phyloP scores from a whole-genome alignment of 805 yeast genomes.

The Yamadazyma phyllophila region DNA sequence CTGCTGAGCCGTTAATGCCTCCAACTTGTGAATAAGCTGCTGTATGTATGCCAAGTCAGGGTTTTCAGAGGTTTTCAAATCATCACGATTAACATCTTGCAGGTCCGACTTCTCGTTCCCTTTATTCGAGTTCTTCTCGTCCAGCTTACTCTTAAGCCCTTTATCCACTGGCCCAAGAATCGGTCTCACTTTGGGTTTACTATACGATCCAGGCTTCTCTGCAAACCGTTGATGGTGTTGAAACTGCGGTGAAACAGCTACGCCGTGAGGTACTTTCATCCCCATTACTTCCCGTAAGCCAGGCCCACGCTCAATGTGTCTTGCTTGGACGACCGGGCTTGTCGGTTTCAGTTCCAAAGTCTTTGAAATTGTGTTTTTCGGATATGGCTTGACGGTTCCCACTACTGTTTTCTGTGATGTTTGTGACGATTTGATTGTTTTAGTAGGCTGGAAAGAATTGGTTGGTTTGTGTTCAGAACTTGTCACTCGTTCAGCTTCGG shows the following conservation, averaged over 20 bases:
- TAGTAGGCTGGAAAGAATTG: too few species aligned
- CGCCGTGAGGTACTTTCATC: conserved; percentile 20
- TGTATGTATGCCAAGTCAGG: not conserved
- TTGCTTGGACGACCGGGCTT: too few species aligned
- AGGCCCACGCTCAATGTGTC: conserved; percentile 1
- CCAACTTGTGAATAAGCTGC: not conserved
- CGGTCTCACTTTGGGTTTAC: conserved; percentile 15
- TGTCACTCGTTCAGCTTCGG: too few species aligned
- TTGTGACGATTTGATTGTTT: too few species aligned
- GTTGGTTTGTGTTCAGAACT: too few species aligned
- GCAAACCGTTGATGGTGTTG: conserved; percentile 11
- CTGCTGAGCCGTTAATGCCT: not conserved
- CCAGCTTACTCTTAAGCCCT: not conserved
- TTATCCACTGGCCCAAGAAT: not conserved
- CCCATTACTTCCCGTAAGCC: conserved; percentile 17
- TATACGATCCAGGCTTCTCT: conserved; percentile 8
- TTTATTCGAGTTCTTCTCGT: not conserved
- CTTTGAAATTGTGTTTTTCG: too few species aligned
- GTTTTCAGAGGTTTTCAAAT: not conserved
- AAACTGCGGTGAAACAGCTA: conserved; percentile 24
- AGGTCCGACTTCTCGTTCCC: not conserved
- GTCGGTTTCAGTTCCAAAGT: too few species aligned
- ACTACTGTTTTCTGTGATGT: too few species aligned
- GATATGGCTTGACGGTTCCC: too few species aligned
- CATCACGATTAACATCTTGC: not conserved